These are phyloP conservation scores for Miscanthus lutarioriparius DNA, from an alignment of 176 grass and related monocot species.

Conservation along the genomic window DNA sequence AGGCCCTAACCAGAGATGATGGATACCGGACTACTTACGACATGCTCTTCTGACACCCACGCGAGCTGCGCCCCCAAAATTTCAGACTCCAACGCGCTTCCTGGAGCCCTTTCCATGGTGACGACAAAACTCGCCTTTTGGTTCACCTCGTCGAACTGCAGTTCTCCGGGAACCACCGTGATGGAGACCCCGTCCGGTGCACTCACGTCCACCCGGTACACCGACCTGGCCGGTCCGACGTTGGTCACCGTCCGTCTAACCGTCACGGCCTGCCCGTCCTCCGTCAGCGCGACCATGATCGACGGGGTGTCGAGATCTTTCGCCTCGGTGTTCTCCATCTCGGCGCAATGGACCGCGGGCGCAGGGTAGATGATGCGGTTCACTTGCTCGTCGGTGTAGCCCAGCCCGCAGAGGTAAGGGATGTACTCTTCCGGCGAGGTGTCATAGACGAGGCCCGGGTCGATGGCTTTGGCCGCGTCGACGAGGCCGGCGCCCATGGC, in stretches of 20 bases:
- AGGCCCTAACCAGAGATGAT: constrained; percentile 2
- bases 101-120: constrained; percentile 1
- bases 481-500: constrained; percentile 62
- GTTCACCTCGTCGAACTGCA: constrained; percentile 31
- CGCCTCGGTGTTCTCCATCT: constrained; percentile 14
- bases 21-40: constrained; percentile 43
- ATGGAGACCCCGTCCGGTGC: constrained; percentile 28
- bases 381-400: constrained; percentile 46
- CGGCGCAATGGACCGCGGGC: constrained; percentile 29
- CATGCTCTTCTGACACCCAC: constrained; percentile 42
- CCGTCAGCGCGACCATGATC: constrained; percentile 33
- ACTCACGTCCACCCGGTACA: constrained; percentile 41
- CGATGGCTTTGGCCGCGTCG: constrained; percentile 42
- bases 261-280: not conserved
- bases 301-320: constrained; percentile 70
- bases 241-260: constrained; percentile 61
- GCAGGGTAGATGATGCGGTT: constrained; percentile 46
- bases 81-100: not conserved
- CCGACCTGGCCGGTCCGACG: constrained; percentile 46
- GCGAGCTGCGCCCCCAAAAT: constrained; percentile 4
- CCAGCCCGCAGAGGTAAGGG: constrained; percentile 56
- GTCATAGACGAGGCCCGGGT: constrained; percentile 74
- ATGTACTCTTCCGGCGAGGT: constrained; percentile 50
- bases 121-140: constrained; percentile 41
- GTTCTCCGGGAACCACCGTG: constrained; percentile 26